These are phyloP conservation scores for Saururus chinensis DNA, from an alignment of 164 flowering plant genomes.

Conservation along the genomic window DNA sequence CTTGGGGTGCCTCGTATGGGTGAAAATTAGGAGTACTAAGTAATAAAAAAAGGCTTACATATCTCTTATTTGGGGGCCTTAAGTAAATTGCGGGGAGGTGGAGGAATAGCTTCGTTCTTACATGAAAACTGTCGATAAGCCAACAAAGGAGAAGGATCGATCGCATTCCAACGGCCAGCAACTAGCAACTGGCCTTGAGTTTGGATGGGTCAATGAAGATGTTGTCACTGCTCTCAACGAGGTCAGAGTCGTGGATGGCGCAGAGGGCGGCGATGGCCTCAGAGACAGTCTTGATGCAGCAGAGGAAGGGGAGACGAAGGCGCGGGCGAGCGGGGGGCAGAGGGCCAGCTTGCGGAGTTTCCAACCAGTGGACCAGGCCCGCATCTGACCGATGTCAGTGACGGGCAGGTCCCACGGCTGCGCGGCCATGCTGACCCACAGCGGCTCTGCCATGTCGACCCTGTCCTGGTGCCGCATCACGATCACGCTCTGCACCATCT, in stretches of 20 bases:
- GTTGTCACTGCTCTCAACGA: conserved; percentile 16
- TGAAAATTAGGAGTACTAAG: no score
- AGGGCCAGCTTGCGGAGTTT: conserved; percentile 20
- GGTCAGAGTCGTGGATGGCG: conserved; percentile 27
- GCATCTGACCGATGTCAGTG: conserved; percentile 27
- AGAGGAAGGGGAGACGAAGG: conserved; percentile 65
- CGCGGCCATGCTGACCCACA: conserved; percentile 45
- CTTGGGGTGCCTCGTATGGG: no score
- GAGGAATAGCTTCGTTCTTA: no score
- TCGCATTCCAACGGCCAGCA: neutral
- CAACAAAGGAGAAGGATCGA: neutral
- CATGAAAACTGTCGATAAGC: neutral
- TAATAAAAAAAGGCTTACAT: no score
- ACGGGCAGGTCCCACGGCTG: conserved; percentile 75
- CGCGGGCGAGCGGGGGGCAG: conserved; percentile 47
- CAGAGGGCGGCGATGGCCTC: conserved; percentile 48
- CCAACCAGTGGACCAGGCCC: conserved; percentile 50
- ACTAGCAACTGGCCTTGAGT: conserved; percentile 47
- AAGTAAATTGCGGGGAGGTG: no score
- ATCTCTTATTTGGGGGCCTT: no score
- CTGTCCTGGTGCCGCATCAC: conserved; percentile 95
- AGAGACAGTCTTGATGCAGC: conserved; percentile 74
- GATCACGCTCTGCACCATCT: conserved; percentile 46
- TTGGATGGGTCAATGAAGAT: conserved; percentile 43
- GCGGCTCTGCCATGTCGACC: conserved; percentile 50